Evolutionary conservation across 1,284 basidiomycete genomes (phyloP).

Genomic region (Microbotryum violaceum): DNA sequence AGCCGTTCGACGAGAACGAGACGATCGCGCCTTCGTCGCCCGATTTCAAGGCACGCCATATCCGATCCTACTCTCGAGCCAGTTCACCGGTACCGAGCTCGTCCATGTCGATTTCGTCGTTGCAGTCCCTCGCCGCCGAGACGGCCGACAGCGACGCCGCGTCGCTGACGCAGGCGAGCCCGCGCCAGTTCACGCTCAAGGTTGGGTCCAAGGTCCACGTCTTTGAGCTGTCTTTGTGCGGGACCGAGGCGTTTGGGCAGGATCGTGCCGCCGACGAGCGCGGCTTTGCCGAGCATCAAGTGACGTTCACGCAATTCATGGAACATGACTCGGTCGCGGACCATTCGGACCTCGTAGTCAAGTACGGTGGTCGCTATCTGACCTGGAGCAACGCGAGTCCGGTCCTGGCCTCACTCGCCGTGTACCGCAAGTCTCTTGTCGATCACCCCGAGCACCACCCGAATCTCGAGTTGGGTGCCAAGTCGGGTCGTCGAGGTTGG

Average conservation of each 20-base stretch:
- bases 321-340: slow-evolving; percentile 46
- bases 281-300: slow-evolving; percentile 43
- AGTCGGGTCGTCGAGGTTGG: slow-evolving; percentile 15
- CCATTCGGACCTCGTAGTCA: slow-evolving; percentile 46
- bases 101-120: slow-evolving; percentile 13
- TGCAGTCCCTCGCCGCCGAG: slow-evolving; percentile 24
- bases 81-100: neutral
- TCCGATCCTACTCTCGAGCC: neutral
- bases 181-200: slow-evolving; percentile 44
- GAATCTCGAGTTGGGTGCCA: slow-evolving; percentile 2
- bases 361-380: slow-evolving; percentile 45
- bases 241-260: slow-evolving; percentile 36
- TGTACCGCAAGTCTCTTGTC: slow-evolving; percentile 45
- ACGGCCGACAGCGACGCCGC: neutral
- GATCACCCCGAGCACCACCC: slow-evolving; percentile 33
- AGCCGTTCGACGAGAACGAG: slow-evolving; percentile 12
- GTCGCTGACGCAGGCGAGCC: slow-evolving; percentile 2
- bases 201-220: slow-evolving; percentile 43
- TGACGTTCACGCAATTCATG: slow-evolving; percentile 49
- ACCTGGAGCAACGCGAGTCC: slow-evolving; percentile 49
- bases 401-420: slow-evolving; percentile 46
- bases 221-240: slow-evolving; percentile 48
- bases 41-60: neutral
- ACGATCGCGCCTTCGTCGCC: neutral
- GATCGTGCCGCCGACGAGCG: slow-evolving; percentile 35